phyloP scores from a whole-genome alignment of 257 asterid species.

The Plantago ovata region DNA sequence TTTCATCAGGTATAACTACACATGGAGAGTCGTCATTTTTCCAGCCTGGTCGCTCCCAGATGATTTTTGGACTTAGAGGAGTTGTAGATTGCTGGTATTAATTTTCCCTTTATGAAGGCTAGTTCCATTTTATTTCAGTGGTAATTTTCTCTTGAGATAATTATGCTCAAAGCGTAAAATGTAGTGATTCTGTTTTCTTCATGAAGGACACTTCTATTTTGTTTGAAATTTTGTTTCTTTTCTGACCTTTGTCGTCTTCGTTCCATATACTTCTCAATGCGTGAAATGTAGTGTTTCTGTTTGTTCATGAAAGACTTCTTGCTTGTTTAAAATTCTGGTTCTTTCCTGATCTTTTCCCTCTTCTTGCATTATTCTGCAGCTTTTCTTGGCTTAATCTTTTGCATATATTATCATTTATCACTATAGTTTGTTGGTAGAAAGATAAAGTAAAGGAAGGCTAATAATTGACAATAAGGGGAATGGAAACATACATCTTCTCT shows the following conservation, averaged over 20 bases:
- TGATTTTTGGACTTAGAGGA: conserved; percentile 26
- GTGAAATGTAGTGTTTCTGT: not conserved
- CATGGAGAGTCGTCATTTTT: conserved; percentile 21
- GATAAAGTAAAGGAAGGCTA: no score
- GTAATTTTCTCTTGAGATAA: conserved; percentile 14
- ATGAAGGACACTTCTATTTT: conserved; percentile 14
- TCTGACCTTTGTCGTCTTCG: not conserved
- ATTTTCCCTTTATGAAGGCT: conserved; percentile 22
- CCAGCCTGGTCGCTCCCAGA: conserved; percentile 18
- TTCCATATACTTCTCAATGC: not conserved
- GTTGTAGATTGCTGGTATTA: conserved; percentile 24
- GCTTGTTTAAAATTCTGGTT: not conserved
- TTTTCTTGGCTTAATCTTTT: no score
- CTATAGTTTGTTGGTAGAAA: no score
- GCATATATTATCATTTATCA: no score
- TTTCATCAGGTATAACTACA: conserved; percentile 18
- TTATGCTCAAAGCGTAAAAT: conserved; percentile 18
- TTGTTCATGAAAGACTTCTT: not conserved
- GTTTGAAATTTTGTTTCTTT: conserved; percentile 6
- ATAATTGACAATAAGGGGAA: no score
- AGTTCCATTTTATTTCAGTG: conserved; percentile 25
- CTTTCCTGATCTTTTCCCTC: not conserved
- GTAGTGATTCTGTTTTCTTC: conserved; percentile 20
- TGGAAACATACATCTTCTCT: no score
- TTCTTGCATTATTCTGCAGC: no score